Percentiles rank a stretch among this genome's conserved stretches.
These are phyloP conservation scores for Tephrocybe sp. DNA, from an alignment of 768 basidiomycete genomes.

Conservation along the genomic window DNA sequence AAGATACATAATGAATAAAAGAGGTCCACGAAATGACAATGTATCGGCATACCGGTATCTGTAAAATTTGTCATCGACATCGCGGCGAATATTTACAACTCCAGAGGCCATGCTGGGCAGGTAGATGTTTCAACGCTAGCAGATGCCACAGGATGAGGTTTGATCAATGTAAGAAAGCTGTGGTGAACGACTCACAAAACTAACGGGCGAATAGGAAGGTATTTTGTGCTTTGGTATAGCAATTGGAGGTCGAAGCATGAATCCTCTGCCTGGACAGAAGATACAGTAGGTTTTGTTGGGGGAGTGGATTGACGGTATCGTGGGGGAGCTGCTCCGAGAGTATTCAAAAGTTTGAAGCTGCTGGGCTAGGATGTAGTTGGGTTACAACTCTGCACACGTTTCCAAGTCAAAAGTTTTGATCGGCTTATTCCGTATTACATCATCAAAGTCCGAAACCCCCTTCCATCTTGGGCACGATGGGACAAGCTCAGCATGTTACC, in stretches of 20 bases:
- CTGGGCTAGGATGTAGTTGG: slow-evolving; percentile 25
- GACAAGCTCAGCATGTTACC: slow-evolving; percentile 22
- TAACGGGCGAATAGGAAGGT: slow-evolving; percentile 48
- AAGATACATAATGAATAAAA: slow-evolving; percentile 5
- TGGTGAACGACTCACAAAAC: slow-evolving; percentile 43
- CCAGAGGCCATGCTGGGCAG: slow-evolving; percentile 83
- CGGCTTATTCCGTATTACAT: slow-evolving; percentile 21
- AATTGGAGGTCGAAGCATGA: slow-evolving; percentile 93
- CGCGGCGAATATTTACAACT: slow-evolving; percentile 91
- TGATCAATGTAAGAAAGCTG: neutral
- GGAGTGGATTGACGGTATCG: slow-evolving; percentile 62
- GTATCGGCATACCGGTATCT: slow-evolving; percentile 71
- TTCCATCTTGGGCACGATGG: too few relatives aligned
- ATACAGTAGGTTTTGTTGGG: slow-evolving; percentile 36
- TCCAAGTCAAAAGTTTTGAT: slow-evolving; percentile 13
- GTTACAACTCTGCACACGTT: slow-evolving; percentile 23
- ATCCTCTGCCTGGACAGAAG: slow-evolving; percentile 79
- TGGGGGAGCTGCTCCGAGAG: slow-evolving; percentile 39
- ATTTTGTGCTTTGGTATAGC: slow-evolving; percentile 67
- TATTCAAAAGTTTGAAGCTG: neutral
- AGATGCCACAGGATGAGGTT: neutral
- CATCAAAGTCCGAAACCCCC: too few relatives aligned
- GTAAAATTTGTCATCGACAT: slow-evolving; percentile 96
- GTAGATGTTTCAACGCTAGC: slow-evolving; percentile 55
- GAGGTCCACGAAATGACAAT: neutral